These are phyloP conservation scores for Melocanna baccifera DNA, from an alignment of 176 grass and related monocot genomes.

Conservation along the genomic window DNA sequence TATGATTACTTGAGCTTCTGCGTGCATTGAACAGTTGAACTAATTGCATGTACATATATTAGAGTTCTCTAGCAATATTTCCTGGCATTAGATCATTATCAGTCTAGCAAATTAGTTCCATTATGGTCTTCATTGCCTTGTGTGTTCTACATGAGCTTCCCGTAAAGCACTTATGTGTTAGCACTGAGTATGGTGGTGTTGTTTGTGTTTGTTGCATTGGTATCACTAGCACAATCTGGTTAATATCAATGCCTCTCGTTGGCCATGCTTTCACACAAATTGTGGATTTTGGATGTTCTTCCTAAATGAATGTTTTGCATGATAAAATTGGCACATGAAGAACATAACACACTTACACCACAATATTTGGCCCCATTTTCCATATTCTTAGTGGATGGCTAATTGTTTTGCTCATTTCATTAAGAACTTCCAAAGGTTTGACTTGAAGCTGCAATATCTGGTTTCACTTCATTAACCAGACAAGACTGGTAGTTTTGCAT, in stretches of 20 bases:
- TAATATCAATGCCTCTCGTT: background rate
- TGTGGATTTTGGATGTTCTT: background rate
- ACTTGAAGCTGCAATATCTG: background rate
- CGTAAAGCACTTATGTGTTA: background rate
- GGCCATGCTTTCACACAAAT: background rate
- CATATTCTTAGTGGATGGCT: background rate
- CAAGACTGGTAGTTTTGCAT: background rate
- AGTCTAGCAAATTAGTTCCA: background rate
- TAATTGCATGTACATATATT: background rate
- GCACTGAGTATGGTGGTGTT: background rate
- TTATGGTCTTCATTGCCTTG: background rate
- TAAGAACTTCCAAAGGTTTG: background rate
- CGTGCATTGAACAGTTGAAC: background rate
- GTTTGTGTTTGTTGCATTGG: background rate
- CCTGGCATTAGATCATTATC: background rate
- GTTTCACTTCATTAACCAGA: background rate
- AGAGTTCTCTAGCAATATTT: conserved; percentile 11
- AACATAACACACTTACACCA: background rate
- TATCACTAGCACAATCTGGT: background rate
- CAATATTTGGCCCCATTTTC: background rate
- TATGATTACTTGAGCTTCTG: background rate
- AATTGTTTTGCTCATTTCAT: background rate
- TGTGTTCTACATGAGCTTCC: background rate
- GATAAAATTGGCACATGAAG: background rate
- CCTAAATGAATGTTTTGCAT: background rate